phyloP scores from a whole-genome alignment of 345 rosid species.

The Murraya koenigii region DNA sequence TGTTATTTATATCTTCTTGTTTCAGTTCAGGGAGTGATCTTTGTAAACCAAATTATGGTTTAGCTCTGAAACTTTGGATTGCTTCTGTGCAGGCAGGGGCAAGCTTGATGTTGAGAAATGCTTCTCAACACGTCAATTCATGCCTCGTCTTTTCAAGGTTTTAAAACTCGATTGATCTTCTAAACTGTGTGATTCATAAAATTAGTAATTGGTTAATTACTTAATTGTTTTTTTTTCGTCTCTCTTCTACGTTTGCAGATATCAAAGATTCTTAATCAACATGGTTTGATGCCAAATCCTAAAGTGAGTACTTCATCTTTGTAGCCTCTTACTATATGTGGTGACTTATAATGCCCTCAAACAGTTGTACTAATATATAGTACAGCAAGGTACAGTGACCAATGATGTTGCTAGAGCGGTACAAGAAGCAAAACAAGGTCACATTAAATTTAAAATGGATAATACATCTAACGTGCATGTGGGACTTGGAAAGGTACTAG shows the following conservation, averaged over 20 bases:
- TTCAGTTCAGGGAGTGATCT: background rate
- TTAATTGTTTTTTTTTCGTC: background rate
- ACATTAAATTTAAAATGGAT: conserved; percentile 83
- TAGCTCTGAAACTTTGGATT: conserved; percentile 5
- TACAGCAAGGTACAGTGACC: conserved; percentile 88
- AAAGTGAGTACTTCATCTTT: conserved; percentile 52
- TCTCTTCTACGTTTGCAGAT: conserved; percentile 41
- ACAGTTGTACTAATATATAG: conserved; percentile 14
- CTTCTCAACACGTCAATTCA: conserved; percentile 68
- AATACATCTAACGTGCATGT: conserved; percentile 86
- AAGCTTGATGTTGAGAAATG: conserved; percentile 84
- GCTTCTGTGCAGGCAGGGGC: conserved; percentile 58
- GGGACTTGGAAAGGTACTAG: conserved; percentile 83
- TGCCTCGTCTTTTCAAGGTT: conserved; percentile 88
- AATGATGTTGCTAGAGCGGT: conserved; percentile 72
- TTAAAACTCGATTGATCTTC: conserved; percentile 1
- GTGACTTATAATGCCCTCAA: conserved; percentile 5
- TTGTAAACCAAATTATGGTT: conserved; percentile 4
- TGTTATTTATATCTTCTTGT: background rate
- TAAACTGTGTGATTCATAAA: background rate
- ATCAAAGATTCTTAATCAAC: conserved; percentile 82
- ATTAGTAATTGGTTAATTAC: background rate
- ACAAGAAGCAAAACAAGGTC: conserved; percentile 73
- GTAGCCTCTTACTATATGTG: background rate
- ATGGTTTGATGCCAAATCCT: conserved; percentile 83